A percentile compares a stretch with the other conserved stretches of the same genome.
phyloP scores from a whole-genome alignment of 1,284 basidiomycete species.

The Nidula niveotomentosa region DNA sequence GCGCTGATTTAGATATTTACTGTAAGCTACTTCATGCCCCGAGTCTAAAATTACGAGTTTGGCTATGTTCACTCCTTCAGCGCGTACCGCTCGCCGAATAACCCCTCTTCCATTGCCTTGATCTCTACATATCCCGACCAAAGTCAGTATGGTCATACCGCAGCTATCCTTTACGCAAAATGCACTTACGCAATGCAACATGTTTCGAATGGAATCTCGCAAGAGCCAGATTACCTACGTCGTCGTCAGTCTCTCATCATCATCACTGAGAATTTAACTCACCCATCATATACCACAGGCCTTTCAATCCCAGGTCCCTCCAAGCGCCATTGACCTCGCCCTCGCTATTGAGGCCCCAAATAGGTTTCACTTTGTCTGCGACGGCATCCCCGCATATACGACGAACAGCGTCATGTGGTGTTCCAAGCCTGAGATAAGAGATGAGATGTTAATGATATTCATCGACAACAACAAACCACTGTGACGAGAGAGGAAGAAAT shows the following conservation, averaged over 20 bases:
- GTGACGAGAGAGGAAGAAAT: background rate
- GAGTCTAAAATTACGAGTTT: no score
- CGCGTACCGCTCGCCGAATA: slow-evolving; percentile 42
- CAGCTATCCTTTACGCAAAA: background rate
- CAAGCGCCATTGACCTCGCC: slow-evolving; percentile 55
- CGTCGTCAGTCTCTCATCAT: no score
- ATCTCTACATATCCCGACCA: slow-evolving; percentile 37
- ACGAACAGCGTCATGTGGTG: no score
- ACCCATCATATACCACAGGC: slow-evolving; percentile 61
- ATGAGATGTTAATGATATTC: background rate
- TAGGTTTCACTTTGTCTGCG: slow-evolving; percentile 38
- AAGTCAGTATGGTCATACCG: background rate
- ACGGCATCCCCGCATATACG: slow-evolving; percentile 34
- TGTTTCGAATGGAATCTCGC: slow-evolving; percentile 53
- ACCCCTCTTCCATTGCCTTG: slow-evolving; percentile 55
- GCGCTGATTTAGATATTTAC: no score
- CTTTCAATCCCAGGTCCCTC: slow-evolving; percentile 47
- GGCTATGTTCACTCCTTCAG: no score
- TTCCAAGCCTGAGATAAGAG: background rate
- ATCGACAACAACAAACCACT: background rate
- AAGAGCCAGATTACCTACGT: background rate
- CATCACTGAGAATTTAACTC: slow-evolving; percentile 6
- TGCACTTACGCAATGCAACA: slow-evolving; percentile 52
- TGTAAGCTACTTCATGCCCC: no score
- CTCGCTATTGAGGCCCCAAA: slow-evolving; percentile 61